Evolutionary conservation across 2,329 filamentous ascomycete genomes (phyloP).

Genomic region (Calycina marina): DNA sequence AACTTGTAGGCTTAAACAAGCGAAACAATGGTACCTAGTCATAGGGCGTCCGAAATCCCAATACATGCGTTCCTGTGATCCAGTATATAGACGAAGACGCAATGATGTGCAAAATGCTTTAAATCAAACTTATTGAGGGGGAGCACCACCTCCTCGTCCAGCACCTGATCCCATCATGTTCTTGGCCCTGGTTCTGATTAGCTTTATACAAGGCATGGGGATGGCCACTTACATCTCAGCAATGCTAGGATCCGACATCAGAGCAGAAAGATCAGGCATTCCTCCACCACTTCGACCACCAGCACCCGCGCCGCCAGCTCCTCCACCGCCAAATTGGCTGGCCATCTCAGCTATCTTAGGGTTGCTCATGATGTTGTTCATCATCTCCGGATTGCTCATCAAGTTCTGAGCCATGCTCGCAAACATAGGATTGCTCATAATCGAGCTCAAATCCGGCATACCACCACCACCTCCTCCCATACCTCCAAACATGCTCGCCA

Average conservation of each 20-base stretch:
- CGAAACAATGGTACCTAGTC: no score
- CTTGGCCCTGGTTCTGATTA: no score
- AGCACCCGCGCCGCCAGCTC: slow-evolving; percentile 34
- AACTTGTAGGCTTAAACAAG: no score
- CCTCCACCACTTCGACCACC: slow-evolving; percentile 44
- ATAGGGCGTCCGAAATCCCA: slow-evolving; percentile 2
- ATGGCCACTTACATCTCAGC: slow-evolving; percentile 71
- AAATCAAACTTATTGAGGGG: no score
- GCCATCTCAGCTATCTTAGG: slow-evolving; percentile 80
- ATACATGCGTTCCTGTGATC: slow-evolving; percentile 4
- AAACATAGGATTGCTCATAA: slow-evolving; percentile 99
- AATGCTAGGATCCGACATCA: slow-evolving; percentile 89
- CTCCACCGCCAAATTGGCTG: slow-evolving; percentile 54
- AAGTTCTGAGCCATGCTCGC: slow-evolving; percentile 91
- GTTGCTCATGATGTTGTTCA: slow-evolving; percentile 90
- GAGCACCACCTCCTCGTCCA: slow-evolving; percentile 19
- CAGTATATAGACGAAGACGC: not conserved
- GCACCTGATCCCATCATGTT: slow-evolving; percentile 54
- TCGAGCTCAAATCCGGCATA: slow-evolving; percentile 73
- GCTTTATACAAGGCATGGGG: no score
- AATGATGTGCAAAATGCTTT: not conserved
- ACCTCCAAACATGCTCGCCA: slow-evolving; percentile 59
- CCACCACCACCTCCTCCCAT: slow-evolving; percentile 52
- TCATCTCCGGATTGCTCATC: slow-evolving; percentile 91
- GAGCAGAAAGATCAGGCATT: slow-evolving; percentile 70